Evolutionary conservation across 1,139 yeast species (phyloP).

Genomic region (Dujonia santamariae): DNA sequence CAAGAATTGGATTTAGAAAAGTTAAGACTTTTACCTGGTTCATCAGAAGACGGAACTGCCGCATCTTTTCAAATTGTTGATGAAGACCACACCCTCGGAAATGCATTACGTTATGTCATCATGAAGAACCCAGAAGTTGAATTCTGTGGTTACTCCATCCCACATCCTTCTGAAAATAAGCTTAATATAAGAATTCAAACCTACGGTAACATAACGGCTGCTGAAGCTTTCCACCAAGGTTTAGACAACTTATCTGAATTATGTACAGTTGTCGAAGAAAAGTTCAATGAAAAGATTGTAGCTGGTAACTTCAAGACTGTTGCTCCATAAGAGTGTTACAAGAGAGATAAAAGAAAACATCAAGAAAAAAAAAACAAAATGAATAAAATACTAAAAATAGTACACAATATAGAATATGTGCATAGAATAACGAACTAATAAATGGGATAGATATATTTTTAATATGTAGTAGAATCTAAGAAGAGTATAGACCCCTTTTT

Average conservation of each 20-base stretch:
- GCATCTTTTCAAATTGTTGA: conserved; percentile 91
- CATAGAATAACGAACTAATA: neutral
- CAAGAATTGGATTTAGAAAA: conserved; percentile 49
- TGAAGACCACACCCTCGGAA: conserved; percentile 95
- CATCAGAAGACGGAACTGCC: conserved; percentile 92
- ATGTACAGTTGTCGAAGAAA: conserved; percentile 80
- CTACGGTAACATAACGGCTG: conserved; percentile 83
- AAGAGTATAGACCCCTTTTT: neutral
- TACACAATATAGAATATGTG: neutral
- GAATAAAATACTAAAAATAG: neutral
- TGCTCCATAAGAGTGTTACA: conserved; percentile 35
- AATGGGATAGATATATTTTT: conserved; percentile 5
- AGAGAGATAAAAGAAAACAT: neutral
- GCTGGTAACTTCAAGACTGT: conserved; percentile 47
- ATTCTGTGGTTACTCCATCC: conserved; percentile 96
- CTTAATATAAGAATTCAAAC: conserved; percentile 92
- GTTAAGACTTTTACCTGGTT: conserved; percentile 72
- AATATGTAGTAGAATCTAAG: conserved; percentile 6
- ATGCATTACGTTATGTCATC: conserved; percentile 86
- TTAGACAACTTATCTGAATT: conserved; percentile 79
- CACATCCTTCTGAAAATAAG: conserved; percentile 96
- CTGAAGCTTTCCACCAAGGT: conserved; percentile 91
- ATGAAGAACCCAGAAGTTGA: conserved; percentile 98
- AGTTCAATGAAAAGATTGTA: conserved; percentile 62
- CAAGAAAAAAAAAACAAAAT: neutral